Evolutionary conservation across 148 eudicot genomes (phyloP).

Genomic region (Nyssa sinensis): DNA sequence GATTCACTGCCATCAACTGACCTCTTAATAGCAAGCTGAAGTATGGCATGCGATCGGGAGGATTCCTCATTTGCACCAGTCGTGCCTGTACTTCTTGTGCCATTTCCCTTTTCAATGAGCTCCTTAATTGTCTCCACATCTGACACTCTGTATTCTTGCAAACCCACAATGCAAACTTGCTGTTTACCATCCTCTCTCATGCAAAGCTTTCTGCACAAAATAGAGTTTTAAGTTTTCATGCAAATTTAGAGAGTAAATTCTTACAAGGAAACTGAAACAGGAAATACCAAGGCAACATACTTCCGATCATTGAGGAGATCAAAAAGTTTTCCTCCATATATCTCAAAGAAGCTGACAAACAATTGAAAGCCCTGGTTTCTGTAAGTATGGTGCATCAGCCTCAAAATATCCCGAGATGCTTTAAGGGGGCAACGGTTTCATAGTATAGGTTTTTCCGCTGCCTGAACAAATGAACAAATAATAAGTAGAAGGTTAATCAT

Average conservation of each 20-base stretch:
- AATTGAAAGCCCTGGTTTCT: slow-evolving; percentile 90
- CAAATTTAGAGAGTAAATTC: not conserved
- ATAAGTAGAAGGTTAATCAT: not conserved
- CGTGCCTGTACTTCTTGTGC: slow-evolving; percentile 93
- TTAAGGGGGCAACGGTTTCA: slow-evolving; percentile 94
- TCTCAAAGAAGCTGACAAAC: slow-evolving; percentile 96
- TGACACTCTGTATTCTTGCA: slow-evolving; percentile 86
- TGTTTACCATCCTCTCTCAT: slow-evolving; percentile 97
- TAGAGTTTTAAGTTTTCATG: slow-evolving; percentile 11
- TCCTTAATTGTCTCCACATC: slow-evolving; percentile 94
- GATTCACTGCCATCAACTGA: slow-evolving; percentile 69
- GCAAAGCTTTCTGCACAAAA: slow-evolving; percentile 71
- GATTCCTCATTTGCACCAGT: slow-evolving; percentile 99
- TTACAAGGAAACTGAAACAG: not conserved
- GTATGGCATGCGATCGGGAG: slow-evolving; percentile 97
- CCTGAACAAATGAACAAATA: slow-evolving; percentile 46
- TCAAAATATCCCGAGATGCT: slow-evolving; percentile 87
- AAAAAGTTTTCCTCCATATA: slow-evolving; percentile 94
- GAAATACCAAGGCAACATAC: slow-evolving; percentile 40
- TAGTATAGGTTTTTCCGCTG: slow-evolving; percentile 95
- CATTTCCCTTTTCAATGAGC: slow-evolving; percentile 91
- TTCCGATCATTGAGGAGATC: slow-evolving; percentile 93
- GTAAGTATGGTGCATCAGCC: slow-evolving; percentile 90
- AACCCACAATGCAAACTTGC: slow-evolving; percentile 97
- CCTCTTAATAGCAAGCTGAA: slow-evolving; percentile 86